A percentile compares a stretch with the other conserved stretches of the same genome.
Conservation (phyloP, 2,329 filamentous ascomycete genomes). For the Podosphaera fusca region DNA sequence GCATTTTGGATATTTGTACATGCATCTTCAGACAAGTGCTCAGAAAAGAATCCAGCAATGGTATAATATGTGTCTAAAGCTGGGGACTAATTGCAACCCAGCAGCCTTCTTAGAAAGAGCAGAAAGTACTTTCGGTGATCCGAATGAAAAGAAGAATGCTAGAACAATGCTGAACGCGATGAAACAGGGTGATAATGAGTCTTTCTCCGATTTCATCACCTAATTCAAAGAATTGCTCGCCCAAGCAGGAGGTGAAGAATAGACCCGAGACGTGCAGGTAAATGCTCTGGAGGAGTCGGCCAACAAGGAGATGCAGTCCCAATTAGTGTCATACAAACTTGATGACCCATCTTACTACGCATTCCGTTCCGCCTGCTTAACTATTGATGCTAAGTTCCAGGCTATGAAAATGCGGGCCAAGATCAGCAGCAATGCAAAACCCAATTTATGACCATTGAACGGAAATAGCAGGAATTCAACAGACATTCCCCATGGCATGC, state of each 20-base stretch:
- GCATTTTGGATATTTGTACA: neutral
- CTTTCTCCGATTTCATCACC: too few relatives aligned
- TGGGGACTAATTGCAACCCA: too few relatives aligned
- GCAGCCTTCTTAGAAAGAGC: too few relatives aligned
- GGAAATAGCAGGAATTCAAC: neutral
- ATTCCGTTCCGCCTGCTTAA: too few relatives aligned
- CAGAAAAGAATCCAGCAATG: neutral
- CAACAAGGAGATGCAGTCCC: too few relatives aligned
- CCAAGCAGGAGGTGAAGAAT: neutral
- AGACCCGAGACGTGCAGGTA: neutral
- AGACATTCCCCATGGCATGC: neutral
- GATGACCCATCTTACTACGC: too few relatives aligned
- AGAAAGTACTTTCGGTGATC: neutral
- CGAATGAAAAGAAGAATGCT: neutral
- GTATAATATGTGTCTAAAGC: too few relatives aligned
- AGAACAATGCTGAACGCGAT: neutral
- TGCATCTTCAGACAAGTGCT: neutral
- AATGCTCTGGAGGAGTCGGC: neutral
- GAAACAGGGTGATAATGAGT: neutral
- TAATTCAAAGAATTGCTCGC: too few relatives aligned
- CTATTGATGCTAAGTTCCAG: too few relatives aligned
- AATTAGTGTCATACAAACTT: too few relatives aligned
- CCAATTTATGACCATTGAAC: neutral
- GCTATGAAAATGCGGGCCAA: neutral
- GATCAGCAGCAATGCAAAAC: neutral